phyloP scores from a whole-genome alignment of 139 green algal species.

The Micromonas commoda region DNA sequence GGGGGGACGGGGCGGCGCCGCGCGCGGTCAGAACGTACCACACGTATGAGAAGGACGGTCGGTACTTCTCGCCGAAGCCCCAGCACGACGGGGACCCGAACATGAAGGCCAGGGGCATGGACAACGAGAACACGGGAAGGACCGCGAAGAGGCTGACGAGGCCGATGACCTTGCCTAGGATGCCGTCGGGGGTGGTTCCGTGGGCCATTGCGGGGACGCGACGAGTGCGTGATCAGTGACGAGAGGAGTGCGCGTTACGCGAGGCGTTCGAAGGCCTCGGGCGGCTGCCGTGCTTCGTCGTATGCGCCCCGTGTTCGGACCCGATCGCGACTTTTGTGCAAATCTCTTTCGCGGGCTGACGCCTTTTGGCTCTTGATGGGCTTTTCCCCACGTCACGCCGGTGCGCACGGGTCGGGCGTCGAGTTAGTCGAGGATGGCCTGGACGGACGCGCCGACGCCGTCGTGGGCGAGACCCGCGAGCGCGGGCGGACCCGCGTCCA shows the following conservation, averaged over 20 bases:
- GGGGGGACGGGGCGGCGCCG: neutral
- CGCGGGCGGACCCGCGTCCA: neutral
- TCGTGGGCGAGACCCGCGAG: neutral
- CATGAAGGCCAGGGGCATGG: neutral
- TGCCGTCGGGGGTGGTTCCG: too few relatives aligned
- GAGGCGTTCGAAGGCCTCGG: too few relatives aligned
- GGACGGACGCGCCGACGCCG: neutral
- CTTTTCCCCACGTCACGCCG: neutral
- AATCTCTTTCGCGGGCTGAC: neutral
- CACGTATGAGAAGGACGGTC: neutral
- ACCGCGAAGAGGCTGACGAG: neutral
- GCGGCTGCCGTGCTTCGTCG: too few relatives aligned
- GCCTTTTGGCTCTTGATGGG: neutral
- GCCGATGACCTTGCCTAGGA: neutral
- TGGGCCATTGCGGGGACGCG: neutral
- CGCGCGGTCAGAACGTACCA: too few relatives aligned
- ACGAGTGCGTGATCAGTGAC: neutral
- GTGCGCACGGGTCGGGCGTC: neutral
- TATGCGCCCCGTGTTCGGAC: too few relatives aligned
- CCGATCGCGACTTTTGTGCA: neutral
- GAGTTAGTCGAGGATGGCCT: neutral
- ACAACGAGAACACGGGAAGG: neutral
- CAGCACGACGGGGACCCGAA: neutral
- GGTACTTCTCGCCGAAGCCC: neutral
- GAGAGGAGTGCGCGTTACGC: too few relatives aligned